These are phyloP conservation scores for Cicer arietinum DNA, from an alignment of 306 rosid genomes.

Conservation along the genomic window DNA sequence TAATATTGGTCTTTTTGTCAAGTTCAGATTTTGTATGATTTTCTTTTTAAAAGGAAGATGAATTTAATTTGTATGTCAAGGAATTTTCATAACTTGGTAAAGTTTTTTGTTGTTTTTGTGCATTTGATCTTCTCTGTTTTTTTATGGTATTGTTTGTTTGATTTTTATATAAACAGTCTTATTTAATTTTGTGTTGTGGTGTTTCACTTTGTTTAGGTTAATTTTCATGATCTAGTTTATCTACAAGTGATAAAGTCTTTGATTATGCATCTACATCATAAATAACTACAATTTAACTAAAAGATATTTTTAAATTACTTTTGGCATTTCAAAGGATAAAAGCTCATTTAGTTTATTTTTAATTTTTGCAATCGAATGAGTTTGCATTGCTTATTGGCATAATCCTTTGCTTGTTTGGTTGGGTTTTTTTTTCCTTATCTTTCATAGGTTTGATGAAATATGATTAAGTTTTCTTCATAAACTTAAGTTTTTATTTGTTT, in stretches of 20 bases:
- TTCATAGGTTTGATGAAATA: too few relatives aligned
- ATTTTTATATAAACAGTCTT: background rate
- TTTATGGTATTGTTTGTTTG: constrained; percentile 14
- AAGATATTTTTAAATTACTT: too few relatives aligned
- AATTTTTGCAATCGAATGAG: too few relatives aligned
- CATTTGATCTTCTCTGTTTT: constrained; percentile 3
- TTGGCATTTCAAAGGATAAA: too few relatives aligned
- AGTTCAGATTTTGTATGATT: background rate
- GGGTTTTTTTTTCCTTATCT: too few relatives aligned
- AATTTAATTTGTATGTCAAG: background rate
- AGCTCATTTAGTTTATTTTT: too few relatives aligned
- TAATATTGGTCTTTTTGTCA: constrained; percentile 3
- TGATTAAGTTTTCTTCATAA: too few relatives aligned
- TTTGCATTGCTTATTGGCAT: too few relatives aligned
- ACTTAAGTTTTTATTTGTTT: too few relatives aligned
- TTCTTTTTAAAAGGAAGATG: constrained; percentile 3
- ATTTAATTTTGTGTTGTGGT: constrained; percentile 28
- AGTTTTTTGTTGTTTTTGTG: background rate
- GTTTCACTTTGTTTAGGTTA: constrained; percentile 15
- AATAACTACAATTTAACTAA: too few relatives aligned
- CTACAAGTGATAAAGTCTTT: constrained; percentile 19
- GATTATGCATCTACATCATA: background rate
- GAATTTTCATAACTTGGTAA: constrained; percentile 8
- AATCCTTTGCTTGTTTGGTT: too few relatives aligned
- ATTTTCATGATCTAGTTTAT: constrained; percentile 28